Evolutionary conservation across 1,139 yeast species (phyloP).

Genomic region (Ashbya aceris): DNA sequence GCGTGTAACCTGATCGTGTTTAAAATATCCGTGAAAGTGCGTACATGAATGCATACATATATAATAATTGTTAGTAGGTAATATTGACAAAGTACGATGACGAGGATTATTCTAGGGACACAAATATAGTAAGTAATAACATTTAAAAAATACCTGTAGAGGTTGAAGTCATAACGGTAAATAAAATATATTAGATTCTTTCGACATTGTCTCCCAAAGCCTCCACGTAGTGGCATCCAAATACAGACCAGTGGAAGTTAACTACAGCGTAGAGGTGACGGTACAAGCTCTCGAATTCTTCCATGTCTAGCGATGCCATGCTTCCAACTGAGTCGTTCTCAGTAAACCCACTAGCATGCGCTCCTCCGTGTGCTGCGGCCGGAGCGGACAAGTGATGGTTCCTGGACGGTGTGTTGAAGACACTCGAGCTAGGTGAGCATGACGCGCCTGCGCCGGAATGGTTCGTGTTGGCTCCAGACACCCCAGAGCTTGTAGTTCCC

Average conservation of each 20-base stretch:
- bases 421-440: conserved; percentile 3
- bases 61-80: too few species aligned
- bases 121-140: too few species aligned
- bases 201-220: conserved; percentile 21
- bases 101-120: too few species aligned
- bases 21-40: too few species aligned
- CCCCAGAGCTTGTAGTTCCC: not conserved
- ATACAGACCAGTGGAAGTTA: conserved; percentile 32
- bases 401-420: not conserved
- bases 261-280: conserved; percentile 29
- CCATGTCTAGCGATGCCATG: conserved; percentile 22
- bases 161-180: too few species aligned
- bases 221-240: conserved; percentile 27
- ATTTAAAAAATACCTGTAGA: too few species aligned
- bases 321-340: conserved; percentile 1
- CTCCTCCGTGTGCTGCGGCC: not conserved
- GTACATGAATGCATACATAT: too few species aligned
- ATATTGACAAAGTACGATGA: too few species aligned
- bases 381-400: conserved; percentile 1
- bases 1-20: too few species aligned
- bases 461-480: conserved; percentile 1
- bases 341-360: not conserved
- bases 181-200: conserved; percentile 4
- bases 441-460: conserved; percentile 2
- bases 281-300: conserved; percentile 28